These are phyloP conservation scores for Candida quercuum DNA, from an alignment of 805 yeast species.

Conservation along the genomic window DNA sequence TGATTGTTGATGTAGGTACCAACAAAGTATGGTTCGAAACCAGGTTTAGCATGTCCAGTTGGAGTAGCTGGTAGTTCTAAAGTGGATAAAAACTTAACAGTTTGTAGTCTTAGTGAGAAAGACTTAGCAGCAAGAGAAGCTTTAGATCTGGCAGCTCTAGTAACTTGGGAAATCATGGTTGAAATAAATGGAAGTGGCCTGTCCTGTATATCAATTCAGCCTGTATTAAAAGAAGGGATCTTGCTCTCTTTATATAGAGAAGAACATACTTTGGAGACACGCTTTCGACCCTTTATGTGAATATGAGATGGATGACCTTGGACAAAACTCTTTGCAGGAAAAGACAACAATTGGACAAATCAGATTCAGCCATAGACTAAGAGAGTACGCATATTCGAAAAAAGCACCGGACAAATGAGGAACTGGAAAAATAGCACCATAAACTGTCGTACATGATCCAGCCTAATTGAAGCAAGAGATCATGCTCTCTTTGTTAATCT, in stretches of 20 bases:
- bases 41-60: constrained; percentile 33
- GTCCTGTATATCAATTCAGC: too few species aligned
- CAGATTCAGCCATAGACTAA: background rate
- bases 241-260: background rate
- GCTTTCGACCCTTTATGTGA: background rate
- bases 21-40: constrained; percentile 42
- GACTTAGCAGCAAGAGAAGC: constrained; percentile 4
- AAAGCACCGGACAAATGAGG: too few species aligned
- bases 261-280: too few species aligned
- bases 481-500: too few species aligned
- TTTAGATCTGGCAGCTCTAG: constrained; percentile 10
- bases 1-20: constrained; percentile 44
- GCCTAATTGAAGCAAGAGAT: too few species aligned
- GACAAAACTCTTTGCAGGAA: background rate
- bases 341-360: background rate
- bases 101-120: constrained; percentile 9
- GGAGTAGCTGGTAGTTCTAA: constrained; percentile 29
- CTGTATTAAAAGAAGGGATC: too few species aligned
- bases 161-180: constrained; percentile 9
- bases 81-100: constrained; percentile 13
- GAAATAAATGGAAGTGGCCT: background rate
- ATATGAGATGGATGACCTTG: background rate
- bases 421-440: too few species aligned
- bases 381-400: too few species aligned
- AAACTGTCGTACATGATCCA: too few species aligned